These are phyloP conservation scores for Didymosphaeria variabile DNA, from an alignment of 2,329 filamentous ascomycete species.

Conservation along the genomic window DNA sequence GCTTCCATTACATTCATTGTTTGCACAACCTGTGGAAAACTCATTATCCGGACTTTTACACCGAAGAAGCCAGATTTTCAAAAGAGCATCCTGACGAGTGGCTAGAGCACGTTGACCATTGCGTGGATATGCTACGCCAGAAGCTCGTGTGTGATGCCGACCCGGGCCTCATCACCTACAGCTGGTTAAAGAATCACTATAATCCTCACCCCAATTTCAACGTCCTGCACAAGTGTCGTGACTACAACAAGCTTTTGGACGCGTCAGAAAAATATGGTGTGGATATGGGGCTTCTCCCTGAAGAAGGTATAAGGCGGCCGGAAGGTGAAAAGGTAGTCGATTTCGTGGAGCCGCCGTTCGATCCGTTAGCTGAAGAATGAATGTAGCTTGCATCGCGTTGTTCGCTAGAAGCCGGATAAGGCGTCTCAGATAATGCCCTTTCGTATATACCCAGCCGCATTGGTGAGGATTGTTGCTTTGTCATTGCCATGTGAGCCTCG, in stretches of 20 bases:
- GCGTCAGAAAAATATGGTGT: constrained; percentile 10
- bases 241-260: constrained; percentile 10
- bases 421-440: neutral
- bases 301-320: constrained; percentile 13
- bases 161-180: constrained; percentile 18
- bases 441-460: neutral
- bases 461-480: neutral
- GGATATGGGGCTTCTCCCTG: neutral
- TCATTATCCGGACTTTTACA: constrained; percentile 15
- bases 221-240: constrained; percentile 17
- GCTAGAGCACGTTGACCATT: constrained; percentile 19
- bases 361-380: constrained; percentile 13
- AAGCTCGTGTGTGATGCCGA: constrained; percentile 24
- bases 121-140: constrained; percentile 21
- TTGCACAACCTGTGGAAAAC: constrained; percentile 14
- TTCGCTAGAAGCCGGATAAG: neutral
- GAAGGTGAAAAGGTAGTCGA: constrained; percentile 11
- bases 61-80: constrained; percentile 13
- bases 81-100: constrained; percentile 10
- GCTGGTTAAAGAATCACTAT: constrained; percentile 18
- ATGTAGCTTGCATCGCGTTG: neutral
- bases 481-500: neutral
- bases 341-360: constrained; percentile 16
- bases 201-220: constrained; percentile 21
- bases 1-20: constrained; percentile 16